Conservation (phyloP, 768 basidiomycete genomes). For the Russula dissimulans region DNA sequence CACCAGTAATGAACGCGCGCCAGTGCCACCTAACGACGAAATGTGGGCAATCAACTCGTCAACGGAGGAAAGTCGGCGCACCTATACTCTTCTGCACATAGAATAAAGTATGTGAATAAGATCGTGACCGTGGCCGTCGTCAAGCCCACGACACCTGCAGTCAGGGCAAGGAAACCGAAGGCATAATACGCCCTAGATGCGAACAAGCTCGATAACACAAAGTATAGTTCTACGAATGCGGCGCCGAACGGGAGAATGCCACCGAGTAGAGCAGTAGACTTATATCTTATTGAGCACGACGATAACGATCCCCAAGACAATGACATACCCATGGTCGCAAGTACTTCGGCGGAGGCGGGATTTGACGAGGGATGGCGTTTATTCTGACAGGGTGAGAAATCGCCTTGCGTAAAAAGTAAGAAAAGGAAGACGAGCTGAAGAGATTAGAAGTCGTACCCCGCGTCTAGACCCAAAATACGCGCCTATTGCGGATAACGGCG, state of each 20-base stretch:
- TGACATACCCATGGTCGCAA: slow-evolving; percentile 64
- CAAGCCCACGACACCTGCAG: slow-evolving; percentile 69
- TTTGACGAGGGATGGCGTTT: slow-evolving; percentile 92
- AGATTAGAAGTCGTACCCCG: slow-evolving; percentile 47
- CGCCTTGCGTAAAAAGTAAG: slow-evolving; percentile 33
- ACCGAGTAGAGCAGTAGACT: slow-evolving; percentile 69
- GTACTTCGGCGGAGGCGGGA: slow-evolving; percentile 81
- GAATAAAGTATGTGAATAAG: slow-evolving; percentile 78
- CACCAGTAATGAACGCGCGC: slow-evolving; percentile 87
- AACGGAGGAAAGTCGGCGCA: slow-evolving; percentile 26
- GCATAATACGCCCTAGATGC: slow-evolving; percentile 92
- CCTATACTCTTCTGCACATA: slow-evolving; percentile 94
- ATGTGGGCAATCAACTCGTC: slow-evolving; percentile 1
- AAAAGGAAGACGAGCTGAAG: background rate
- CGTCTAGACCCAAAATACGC: slow-evolving; percentile 81
- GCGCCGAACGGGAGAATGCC: slow-evolving; percentile 93
- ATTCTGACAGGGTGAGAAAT: slow-evolving; percentile 80
- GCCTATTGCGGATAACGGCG: slow-evolving; percentile 79
- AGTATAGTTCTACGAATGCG: slow-evolving; percentile 92
- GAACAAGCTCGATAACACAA: slow-evolving; percentile 84
- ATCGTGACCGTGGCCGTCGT: slow-evolving; percentile 90
- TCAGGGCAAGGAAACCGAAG: slow-evolving; percentile 89
- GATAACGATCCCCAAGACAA: background rate
- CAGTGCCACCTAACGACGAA: slow-evolving; percentile 74
- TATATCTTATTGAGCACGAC: background rate